Evolutionary conservation across 768 basidiomycete species (phyloP).

Genomic region (Piloderma croceum): DNA sequence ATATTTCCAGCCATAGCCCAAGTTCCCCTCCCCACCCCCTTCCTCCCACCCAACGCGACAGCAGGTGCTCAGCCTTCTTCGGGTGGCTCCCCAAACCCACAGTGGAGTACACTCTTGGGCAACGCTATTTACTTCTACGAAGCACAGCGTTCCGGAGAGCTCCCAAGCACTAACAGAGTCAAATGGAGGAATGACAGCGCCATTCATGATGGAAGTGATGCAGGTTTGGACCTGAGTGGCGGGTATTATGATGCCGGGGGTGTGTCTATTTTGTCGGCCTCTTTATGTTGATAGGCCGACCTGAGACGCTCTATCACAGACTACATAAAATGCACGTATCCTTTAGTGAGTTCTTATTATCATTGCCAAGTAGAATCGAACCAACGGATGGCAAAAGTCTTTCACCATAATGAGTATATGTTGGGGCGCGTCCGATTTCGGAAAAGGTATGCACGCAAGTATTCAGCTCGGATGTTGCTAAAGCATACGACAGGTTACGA

Average conservation of each 20-base stretch:
- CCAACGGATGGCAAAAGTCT: constrained; percentile 38
- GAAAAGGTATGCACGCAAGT: constrained; percentile 46
- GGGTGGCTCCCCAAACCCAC: constrained; percentile 51
- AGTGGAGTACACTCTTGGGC: constrained; percentile 81
- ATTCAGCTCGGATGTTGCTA: constrained; percentile 2
- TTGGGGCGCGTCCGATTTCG: constrained; percentile 86
- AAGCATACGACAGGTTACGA: constrained; percentile 57
- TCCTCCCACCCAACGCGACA: constrained; percentile 54
- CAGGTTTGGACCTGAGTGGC: constrained; percentile 69
- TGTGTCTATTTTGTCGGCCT: constrained; percentile 23
- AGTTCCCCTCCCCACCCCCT: constrained; percentile 60
- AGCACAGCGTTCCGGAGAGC: constrained; percentile 77
- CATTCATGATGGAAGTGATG: constrained; percentile 70
- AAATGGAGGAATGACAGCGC: constrained; percentile 84
- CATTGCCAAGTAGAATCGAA: background rate
- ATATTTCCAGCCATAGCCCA: constrained; percentile 38
- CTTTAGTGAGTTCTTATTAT: constrained; percentile 48
- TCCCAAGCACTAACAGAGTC: constrained; percentile 67
- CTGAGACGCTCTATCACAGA: constrained; percentile 37
- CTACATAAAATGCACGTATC: constrained; percentile 85
- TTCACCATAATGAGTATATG: constrained; percentile 81
- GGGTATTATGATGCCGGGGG: constrained; percentile 95
- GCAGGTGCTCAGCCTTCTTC: constrained; percentile 47
- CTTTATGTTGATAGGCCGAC: background rate
- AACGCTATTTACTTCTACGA: constrained; percentile 87